These are phyloP conservation scores for Hydnum rufescens DNA, from an alignment of 768 basidiomycete genomes.

Conservation along the genomic window DNA sequence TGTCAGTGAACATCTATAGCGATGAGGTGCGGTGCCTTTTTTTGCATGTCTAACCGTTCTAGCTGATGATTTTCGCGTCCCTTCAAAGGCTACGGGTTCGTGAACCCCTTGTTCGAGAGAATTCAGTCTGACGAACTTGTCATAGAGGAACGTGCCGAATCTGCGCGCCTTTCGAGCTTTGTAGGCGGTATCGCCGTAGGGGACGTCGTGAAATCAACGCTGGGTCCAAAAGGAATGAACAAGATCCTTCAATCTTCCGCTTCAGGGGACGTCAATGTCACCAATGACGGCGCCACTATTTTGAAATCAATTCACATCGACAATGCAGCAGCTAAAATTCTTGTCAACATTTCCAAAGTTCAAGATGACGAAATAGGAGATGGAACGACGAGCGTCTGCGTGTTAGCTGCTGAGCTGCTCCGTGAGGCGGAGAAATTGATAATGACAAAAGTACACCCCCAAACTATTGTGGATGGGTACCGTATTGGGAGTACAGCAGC, in stretches of 20 bases:
- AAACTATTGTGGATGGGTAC: constrained; percentile 94
- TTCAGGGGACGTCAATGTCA: constrained; percentile 84
- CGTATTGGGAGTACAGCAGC: constrained; percentile 78
- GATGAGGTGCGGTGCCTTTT: constrained; percentile 28
- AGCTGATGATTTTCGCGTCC: too few relatives aligned
- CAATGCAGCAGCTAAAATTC: constrained; percentile 96
- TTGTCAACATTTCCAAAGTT: constrained; percentile 99
- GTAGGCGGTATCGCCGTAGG: constrained; percentile 94
- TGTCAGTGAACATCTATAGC: constrained; percentile 56
- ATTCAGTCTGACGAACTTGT: neutral
- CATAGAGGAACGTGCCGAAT: constrained; percentile 78
- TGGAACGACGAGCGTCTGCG: constrained; percentile 81
- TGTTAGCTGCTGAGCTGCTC: constrained; percentile 76
- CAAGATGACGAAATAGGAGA: constrained; percentile 99
- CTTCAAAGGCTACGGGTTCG: neutral
- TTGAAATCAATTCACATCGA: constrained; percentile 94
- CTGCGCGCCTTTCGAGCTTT: constrained; percentile 94
- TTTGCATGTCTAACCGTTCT: neutral
- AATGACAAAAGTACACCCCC: constrained; percentile 82
- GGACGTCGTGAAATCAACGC: constrained; percentile 94
- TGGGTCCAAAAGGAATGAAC: constrained; percentile 99
- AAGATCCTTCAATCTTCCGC: constrained; percentile 91
- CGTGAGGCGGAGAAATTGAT: constrained; percentile 93
- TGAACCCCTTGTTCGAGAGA: too few relatives aligned
- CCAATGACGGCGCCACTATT: constrained; percentile 97